Base-by-base conservation (phyloP, 2,329 filamentous ascomycete genomes). In the Venturia effusa region DNA sequence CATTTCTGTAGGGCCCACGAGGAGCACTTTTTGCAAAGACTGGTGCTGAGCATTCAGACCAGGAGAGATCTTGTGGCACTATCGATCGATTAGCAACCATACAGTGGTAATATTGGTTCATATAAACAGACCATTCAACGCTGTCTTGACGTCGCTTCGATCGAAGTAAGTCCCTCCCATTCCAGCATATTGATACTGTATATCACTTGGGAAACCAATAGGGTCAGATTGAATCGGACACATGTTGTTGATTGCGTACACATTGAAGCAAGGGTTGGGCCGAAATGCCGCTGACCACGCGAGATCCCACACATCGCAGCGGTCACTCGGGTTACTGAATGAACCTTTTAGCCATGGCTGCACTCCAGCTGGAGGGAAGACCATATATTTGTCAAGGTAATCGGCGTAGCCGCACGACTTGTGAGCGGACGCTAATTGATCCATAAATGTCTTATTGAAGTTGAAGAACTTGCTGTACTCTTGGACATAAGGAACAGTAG, bases 131-230 rank as follows among this genome's bases (percentile, higher is more conserved):
- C 85, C 87, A 69, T 90, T 85, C 69, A 90, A 83, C 1, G 87
- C 87, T 13, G 76, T 74, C 70, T 90, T 86, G 2, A 91, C 88
- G 64, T 89, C 88, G 1, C 78, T 77, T 6, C 87, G 84, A 76
- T 90, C 84, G 74, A 90, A 90, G 78, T 90, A 88, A 62, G 91
- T 77, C 0, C 74, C 71, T 30, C 54, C 65, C 32, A 65, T 45
- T 6, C 66, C 67, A 27, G 48, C 43, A 51, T 66, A 67, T 13
- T 61, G 51, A 61, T 69, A 69, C 61, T 67, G 59, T 8, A 69
- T 55, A 60, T 68, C 66, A 15, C 55, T 66, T 17, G 67, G 68
- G 43, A 64, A 69, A 37, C 59, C 66, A 4, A 69, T 66, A 19
- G 64, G 67, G 51, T 68, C 67, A 34, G 27, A 48, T n/a, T 11